A percentile compares a stretch with the other conserved stretches of the same genome.
Evolutionary conservation across 1,284 basidiomycete species (phyloP).

Genomic region (Porodaedalea pini): DNA sequence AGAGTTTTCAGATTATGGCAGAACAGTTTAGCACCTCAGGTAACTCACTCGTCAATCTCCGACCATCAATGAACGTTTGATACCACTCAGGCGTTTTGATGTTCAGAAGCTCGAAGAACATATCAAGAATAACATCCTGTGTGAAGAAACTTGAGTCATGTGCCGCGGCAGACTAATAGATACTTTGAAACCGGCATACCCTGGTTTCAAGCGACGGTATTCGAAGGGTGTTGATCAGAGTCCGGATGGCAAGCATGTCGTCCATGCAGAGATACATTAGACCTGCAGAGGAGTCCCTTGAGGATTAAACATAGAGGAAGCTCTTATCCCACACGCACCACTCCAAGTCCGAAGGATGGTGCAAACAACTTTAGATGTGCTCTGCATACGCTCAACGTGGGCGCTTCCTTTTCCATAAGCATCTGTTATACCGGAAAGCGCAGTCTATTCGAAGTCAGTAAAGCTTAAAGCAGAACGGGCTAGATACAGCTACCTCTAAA

Average conservation of each 20-base stretch:
- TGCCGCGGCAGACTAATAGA: neutral
- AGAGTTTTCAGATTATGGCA: neutral
- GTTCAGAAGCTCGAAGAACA: slow-evolving; percentile 92
- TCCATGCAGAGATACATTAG: slow-evolving; percentile 94
- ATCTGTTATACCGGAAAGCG: slow-evolving; percentile 85
- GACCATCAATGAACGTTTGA: slow-evolving; percentile 83
- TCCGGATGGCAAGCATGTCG: slow-evolving; percentile 80
- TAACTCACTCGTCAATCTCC: slow-evolving; percentile 75
- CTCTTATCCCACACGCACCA: no score
- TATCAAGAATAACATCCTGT: slow-evolving; percentile 87
- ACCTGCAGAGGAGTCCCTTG: slow-evolving; percentile 46
- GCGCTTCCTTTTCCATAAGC: slow-evolving; percentile 80
- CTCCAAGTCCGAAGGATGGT: slow-evolving; percentile 91
- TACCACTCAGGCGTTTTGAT: slow-evolving; percentile 90
- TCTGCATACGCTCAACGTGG: slow-evolving; percentile 74
- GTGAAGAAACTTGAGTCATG: slow-evolving; percentile 11
- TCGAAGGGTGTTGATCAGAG: slow-evolving; percentile 80
- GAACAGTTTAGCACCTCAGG: neutral
- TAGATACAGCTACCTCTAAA: slow-evolving; percentile 67
- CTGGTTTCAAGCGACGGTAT: slow-evolving; percentile 86
- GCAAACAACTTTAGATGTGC: slow-evolving; percentile 75
- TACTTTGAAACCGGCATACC: slow-evolving; percentile 41
- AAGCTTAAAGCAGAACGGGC: neutral
- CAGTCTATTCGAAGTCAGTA: slow-evolving; percentile 54
- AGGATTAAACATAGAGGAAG: no score